Evolutionary conservation across 495 filamentous ascomycete genomes (phyloP).

Genomic region (Penicillium daleae): DNA sequence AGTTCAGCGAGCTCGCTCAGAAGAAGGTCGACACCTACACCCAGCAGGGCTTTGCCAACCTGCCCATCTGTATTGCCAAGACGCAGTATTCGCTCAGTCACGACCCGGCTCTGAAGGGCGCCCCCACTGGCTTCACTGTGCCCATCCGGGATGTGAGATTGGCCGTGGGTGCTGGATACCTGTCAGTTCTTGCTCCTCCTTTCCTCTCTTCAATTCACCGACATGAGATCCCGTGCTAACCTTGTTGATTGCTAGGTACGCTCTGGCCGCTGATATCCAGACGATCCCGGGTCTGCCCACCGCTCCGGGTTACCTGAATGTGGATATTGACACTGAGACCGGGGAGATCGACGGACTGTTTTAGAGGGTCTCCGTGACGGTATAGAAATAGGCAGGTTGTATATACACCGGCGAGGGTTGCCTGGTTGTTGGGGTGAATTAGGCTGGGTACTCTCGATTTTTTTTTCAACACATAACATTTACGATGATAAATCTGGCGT

Average conservation of each 20-base stretch:
- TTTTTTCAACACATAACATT: slow-evolving; percentile 28
- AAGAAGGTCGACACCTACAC: slow-evolving; percentile 96
- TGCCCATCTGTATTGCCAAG: slow-evolving; percentile 97
- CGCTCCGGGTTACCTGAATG: slow-evolving; percentile 93
- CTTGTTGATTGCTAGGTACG: slow-evolving; percentile 61
- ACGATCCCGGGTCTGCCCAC: slow-evolving; percentile 96
- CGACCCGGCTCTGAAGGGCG: slow-evolving; percentile 91
- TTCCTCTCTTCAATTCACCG: no score
- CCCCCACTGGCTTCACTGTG: slow-evolving; percentile 94
- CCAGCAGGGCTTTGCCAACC: slow-evolving; percentile 85
- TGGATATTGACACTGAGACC: slow-evolving; percentile 90
- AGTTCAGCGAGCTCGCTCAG: slow-evolving; percentile 92
- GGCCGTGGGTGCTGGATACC: slow-evolving; percentile 90
- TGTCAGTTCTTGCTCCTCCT: slow-evolving; percentile 57
- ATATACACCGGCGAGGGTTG: slow-evolving; percentile 2
- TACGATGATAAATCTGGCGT: slow-evolving; percentile 24
- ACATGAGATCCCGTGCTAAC: slow-evolving; percentile 1
- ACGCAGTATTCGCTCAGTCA: slow-evolving; percentile 97
- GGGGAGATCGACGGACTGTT: slow-evolving; percentile 97
- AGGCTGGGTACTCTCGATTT: not conserved
- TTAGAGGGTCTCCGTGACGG: no score
- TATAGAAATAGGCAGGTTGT: slow-evolving; percentile 21
- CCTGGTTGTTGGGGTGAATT: not conserved
- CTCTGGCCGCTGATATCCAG: slow-evolving; percentile 95
- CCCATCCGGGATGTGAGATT: slow-evolving; percentile 93